Evolutionary conservation across 495 filamentous ascomycete genomes (phyloP).

Genomic region (Penicillium maclennaniae): DNA sequence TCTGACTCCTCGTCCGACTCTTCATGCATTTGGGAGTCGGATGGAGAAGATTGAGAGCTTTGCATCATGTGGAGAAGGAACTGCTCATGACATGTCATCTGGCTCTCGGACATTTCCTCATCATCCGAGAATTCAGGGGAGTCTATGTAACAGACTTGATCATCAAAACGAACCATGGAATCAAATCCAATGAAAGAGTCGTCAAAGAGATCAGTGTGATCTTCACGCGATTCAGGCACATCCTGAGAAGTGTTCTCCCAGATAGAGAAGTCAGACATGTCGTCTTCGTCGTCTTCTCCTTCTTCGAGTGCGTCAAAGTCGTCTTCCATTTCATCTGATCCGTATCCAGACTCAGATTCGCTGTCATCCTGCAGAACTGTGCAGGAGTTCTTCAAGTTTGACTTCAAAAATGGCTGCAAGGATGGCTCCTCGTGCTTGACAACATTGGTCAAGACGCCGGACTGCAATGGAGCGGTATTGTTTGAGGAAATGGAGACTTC

Average conservation of each 20-base stretch:
- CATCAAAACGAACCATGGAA: conserved; percentile 36
- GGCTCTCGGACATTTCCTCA: conserved; percentile 16
- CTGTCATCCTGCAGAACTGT: conserved; percentile 23
- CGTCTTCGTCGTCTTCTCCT: conserved; percentile 28
- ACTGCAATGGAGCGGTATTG: conserved; percentile 21
- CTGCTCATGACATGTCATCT: conserved; percentile 42
- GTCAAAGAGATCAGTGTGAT: conserved; percentile 36
- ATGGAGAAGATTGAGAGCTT: conserved; percentile 25
- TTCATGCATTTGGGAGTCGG: conserved; percentile 4
- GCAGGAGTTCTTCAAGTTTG: conserved; percentile 40
- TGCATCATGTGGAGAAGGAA: conserved; percentile 28
- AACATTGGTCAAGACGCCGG: conserved; percentile 17
- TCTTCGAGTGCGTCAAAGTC: conserved; percentile 34
- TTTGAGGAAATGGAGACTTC: conserved; percentile 39
- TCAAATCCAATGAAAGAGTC: conserved; percentile 43
- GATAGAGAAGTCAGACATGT: conserved; percentile 33
- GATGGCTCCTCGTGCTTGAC: conserved; percentile 16
- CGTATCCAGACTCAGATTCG: conserved; percentile 44
- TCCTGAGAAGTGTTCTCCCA: conserved; percentile 36
- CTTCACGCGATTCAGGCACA: conserved; percentile 31
- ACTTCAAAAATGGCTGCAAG: conserved; percentile 33
- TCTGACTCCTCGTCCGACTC: conserved; percentile 10
- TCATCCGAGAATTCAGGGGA: conserved; percentile 24
- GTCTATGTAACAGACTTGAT: conserved; percentile 38
- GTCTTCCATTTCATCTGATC: conserved; percentile 36